Conservation (phyloP, 2,329 filamentous ascomycete genomes). For the Orbilia javanica region DNA sequence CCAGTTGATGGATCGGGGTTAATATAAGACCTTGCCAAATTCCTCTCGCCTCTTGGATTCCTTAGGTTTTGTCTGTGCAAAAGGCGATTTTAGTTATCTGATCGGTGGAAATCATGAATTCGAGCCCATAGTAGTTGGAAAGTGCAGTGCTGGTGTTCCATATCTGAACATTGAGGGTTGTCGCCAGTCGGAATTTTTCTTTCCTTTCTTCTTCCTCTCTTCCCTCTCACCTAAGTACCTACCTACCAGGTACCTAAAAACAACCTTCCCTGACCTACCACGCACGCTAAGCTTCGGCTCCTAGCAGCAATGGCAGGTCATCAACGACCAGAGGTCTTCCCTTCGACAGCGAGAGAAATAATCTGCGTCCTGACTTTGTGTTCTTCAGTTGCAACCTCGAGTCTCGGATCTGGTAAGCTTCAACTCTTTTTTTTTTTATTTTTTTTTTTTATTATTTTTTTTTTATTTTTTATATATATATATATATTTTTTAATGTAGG, state of each 20-base stretch:
- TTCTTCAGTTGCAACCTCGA: constrained; percentile 38
- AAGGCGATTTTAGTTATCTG: not conserved
- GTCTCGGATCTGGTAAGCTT: constrained; percentile 36
- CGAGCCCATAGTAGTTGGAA: not conserved
- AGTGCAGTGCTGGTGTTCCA: constrained; percentile 1
- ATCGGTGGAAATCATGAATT: constrained; percentile 8
- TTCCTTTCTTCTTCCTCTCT: not conserved
- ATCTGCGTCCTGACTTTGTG: constrained; percentile 47
- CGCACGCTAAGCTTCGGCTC: constrained; percentile 14
- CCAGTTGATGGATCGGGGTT: not conserved
- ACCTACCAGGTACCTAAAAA: no score
- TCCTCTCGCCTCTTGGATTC: constrained; percentile 17
- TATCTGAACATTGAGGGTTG: not conserved
- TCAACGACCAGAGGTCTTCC: constrained; percentile 51
- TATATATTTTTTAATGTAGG: not conserved
- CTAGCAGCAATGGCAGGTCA: constrained; percentile 18
- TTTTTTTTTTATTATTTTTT: not conserved
- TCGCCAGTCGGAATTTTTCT: constrained; percentile 11
- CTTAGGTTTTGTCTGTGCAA: not conserved
- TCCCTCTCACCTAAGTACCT: not conserved
- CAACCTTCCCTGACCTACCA: not conserved
- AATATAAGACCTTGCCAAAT: constrained; percentile 23
- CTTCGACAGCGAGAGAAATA: constrained; percentile 40
- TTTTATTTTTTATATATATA: not conserved
- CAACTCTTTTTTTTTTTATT: not conserved